Evolutionary conservation across 2,329 filamentous ascomycete species (phyloP), one percentile per base, ranked within the genome.

Genomic region (Monilinia vaccinii-corymbosi): DNA sequence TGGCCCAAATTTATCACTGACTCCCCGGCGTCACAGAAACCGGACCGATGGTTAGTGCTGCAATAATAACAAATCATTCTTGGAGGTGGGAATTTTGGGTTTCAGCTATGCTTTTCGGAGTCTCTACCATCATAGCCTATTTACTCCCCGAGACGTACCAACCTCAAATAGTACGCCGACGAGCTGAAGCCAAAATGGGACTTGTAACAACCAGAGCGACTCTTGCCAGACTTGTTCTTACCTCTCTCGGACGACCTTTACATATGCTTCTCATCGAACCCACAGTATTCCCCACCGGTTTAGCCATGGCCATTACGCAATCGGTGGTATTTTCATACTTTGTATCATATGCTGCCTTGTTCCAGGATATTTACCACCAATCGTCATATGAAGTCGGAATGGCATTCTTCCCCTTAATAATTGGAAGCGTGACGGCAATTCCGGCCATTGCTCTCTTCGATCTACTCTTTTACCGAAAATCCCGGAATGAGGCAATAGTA

Each of bases 51-150:
- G 45, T 51, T 13, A 52, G 61, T n/a, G 48, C 48, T 16, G 58
- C 51, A 14, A 52, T 64, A 23, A 34, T 60, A n/a, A 44, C 32
- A 5, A 25, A 46, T 18, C 48, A 32, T 23, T 47, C 42, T 6
- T 64, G 62, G 62, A 47, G 62, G 36, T 64, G 60, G 62, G 60
- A 57, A 32, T 61, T 64, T 18, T 61, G 55, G 52, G 21, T 62
- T 14, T 44, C 46, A 13, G 52, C 49, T 21, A 58, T 62, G 21
- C 40, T 64, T 48, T 34, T 62, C 10, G 58, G 51, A 11, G 51
- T 21, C 28, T 46, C 56, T 25, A 45, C 40, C 1, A 40, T 56
- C 8, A 36, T 51, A 1, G 36, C 55, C n/a, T 64, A 52, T 49
- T n/a, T 50, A 11, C n/a, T 62, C 13, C 62, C 62, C 2, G 62